phyloP scores from a whole-genome alignment of 192 early-diverging fungal genomes.

The Mortierella claussenii region DNA sequence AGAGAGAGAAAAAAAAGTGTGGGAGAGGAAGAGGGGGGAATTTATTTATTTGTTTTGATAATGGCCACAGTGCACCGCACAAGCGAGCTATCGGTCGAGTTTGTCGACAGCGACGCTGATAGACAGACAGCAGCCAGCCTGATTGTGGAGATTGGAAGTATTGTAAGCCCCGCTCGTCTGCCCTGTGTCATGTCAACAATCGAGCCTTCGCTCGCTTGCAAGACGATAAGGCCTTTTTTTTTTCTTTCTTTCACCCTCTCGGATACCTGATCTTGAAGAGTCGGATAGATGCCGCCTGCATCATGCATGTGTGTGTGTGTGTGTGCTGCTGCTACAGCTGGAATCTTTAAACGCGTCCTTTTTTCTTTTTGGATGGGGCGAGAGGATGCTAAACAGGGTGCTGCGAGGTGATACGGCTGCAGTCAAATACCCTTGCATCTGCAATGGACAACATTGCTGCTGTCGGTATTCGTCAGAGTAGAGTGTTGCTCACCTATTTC shows the following conservation, averaged over 20 bases:
- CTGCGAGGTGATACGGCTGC: background rate
- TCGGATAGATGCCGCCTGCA: background rate
- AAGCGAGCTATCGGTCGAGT: background rate
- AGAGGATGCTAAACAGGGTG: background rate
- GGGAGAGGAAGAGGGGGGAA: slow-evolving; percentile 37
- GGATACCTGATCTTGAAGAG: background rate
- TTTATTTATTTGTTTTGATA: slow-evolving; percentile 24
- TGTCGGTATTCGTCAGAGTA: background rate
- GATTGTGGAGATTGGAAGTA: background rate
- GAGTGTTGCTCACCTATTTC: background rate
- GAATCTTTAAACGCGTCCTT: background rate
- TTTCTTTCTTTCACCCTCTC: background rate
- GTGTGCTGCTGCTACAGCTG: background rate
- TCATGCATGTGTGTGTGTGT: background rate
- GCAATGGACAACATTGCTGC: background rate
- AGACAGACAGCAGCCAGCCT: background rate
- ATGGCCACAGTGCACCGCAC: background rate
- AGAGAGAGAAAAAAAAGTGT: slow-evolving; percentile 14
- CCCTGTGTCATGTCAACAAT: too few relatives aligned
- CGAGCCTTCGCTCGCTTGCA: background rate
- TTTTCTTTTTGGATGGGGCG: background rate
- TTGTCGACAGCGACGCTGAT: too few relatives aligned
- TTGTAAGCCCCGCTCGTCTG: background rate
- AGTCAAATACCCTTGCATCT: background rate
- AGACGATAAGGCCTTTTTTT: too few relatives aligned